Evolutionary conservation across 1,139 yeast species (phyloP).

Genomic region (Suhomyces bribrorum): DNA sequence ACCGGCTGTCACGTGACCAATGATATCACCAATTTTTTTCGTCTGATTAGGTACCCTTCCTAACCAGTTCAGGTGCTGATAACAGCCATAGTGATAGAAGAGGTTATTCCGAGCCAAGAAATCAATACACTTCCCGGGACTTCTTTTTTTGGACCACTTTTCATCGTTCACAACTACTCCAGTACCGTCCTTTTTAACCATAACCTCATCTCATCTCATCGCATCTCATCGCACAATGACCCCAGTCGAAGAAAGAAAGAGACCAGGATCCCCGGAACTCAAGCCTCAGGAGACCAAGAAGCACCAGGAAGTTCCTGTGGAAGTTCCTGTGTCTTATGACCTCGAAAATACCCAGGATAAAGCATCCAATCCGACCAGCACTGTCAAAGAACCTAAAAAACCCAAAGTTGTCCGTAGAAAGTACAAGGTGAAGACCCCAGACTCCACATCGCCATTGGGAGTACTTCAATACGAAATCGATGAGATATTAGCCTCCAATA

Average conservation of each 20-base stretch:
- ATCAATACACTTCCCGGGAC: too few species aligned
- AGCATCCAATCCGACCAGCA: not conserved
- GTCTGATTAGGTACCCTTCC: not conserved
- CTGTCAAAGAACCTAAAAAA: constrained; percentile 1
- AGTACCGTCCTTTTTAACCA: too few species aligned
- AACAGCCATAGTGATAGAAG: not conserved
- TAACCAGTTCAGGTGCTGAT: not conserved
- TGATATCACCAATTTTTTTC: not conserved
- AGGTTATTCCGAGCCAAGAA: too few species aligned
- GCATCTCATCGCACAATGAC: constrained; percentile 9
- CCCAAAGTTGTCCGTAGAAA: constrained; percentile 29
- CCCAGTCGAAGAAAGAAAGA: constrained; percentile 16
- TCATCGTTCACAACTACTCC: too few species aligned
- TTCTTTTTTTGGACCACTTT: too few species aligned
- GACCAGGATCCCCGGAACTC: constrained; percentile 12
- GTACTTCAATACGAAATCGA: constrained; percentile 74
- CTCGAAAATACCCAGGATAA: not conserved
- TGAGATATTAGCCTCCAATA: constrained; percentile 49
- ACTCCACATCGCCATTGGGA: constrained; percentile 80
- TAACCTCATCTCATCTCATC: not conserved
- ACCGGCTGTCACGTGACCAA: constrained; percentile 4
- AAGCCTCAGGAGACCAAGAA: constrained; percentile 10
- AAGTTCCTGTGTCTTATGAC: too few species aligned
- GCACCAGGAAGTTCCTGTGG: constrained; percentile 6
- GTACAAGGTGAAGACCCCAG: constrained; percentile 63